Base-by-base conservation (phyloP, 1,284 basidiomycete genomes). In the Ustanciosporium gigantosporum region DNA sequence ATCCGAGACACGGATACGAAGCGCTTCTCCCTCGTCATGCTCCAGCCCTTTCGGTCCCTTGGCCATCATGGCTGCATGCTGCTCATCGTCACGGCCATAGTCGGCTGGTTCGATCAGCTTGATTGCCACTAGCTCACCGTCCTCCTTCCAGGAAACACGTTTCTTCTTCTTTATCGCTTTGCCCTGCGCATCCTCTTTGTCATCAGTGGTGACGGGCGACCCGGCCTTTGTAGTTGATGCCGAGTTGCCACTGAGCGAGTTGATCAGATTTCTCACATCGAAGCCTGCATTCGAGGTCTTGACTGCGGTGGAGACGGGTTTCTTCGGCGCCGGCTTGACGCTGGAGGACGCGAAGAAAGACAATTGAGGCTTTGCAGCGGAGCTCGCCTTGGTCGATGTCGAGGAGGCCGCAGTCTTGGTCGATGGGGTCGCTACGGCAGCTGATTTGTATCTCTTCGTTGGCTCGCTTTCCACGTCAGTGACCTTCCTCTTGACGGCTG, bases 1-100 rank as follows among this genome's bases (percentile, higher is more conserved):
- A 15, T 52, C 62, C 27, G 45, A 52, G n/a, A 62, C 50, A 16
- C 60, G 45, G 15, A 56, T 57, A 14, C 60, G 49, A 34, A 72
- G 53, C 2, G 60, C 64, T n/a, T 53, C 48, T 15, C 69, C 69
- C 34, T 69, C 66, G 34, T 66, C 62, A 13, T 65, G 59, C 20
- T 59, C 51, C 14, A 62, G 42, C 7, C 31, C 51, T 11, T 31
- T 52, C 9, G 45, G 25, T 3, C 56, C 52, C 19, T 36, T 36
- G 35, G 24, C 7, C 21, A 23, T 37, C 25, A 41, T 31, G 17
- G 45, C 46, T 19, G 31, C 36, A 19, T 36, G 37, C 15, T 47
- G 42, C 4, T 59, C 47, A 19, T 45, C 53, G 25, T 50, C 53
- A 32, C 60, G 57, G 7, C 60, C 66, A 22, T 71, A 71, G 24